Base-by-base conservation (phyloP, 208 protist species). In the Trypanosoma avium region DNA sequence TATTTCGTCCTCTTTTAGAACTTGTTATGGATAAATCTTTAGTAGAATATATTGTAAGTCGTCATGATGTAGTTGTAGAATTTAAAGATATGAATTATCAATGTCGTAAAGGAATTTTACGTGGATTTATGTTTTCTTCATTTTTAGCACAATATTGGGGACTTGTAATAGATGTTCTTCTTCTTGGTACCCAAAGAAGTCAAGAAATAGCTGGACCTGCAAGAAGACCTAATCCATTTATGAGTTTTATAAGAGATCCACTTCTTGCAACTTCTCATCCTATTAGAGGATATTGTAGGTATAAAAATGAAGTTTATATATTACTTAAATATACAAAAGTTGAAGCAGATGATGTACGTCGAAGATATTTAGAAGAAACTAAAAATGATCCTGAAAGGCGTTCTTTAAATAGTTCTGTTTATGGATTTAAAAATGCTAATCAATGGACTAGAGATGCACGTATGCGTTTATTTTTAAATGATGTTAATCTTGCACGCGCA, bases 81-180 rank as follows among this genome's bases (percentile, higher is more conserved):
- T 99, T 98, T 83, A 99, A 99, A 88, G 99, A 99, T 84, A 99
- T 99, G 99, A 99, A 90, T 76, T 99, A 99, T 84, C 97, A 98
- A 56, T 99, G 99, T 78, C 94, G 89, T 32, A 99, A 99, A 74
- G 99, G 99, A 38, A 61, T 99, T 10, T 94, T 99, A 56, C 91
- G 99, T 63, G 99, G 99, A 42, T 97, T 99, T 38, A 99, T 99
- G 93, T 99, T 99, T 76, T 94, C 98, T 17, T 96, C 97, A 1
- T 99, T 99, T 82, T 92, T 99, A 49, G 77, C 98, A 60, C 99
- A 99, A 87, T 99, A 97, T 82, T 99, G 99, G 92, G 99, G 98
- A 9, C 90, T 99, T 17, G 78, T 99, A 19, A 77, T 99, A 32
- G 99, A 99, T 82, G 84, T 99, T 6, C 79, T 99, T 26, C 61